A percentile compares a stretch with the other conserved stretches of the same genome.
These are phyloP conservation scores for Salvia splendens DNA, from an alignment of 257 asterid species.

Conservation along the genomic window DNA sequence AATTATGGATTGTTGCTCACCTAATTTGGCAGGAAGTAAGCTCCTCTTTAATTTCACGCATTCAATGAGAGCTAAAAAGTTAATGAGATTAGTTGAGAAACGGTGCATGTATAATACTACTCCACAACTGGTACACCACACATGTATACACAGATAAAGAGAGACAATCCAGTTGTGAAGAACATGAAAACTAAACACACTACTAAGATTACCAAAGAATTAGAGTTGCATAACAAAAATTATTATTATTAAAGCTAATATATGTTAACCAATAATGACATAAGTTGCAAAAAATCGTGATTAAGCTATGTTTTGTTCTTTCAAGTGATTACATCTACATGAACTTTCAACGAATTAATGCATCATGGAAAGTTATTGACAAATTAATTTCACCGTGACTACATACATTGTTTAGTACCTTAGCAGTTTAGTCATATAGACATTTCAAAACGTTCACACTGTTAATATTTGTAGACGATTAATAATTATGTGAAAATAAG, in stretches of 20 bases:
- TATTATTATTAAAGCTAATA: not conserved
- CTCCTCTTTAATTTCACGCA: conserved; percentile 46
- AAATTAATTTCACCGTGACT: too few species aligned
- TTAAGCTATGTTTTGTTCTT: not conserved
- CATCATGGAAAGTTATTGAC: too few species aligned
- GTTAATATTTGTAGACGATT: too few species aligned
- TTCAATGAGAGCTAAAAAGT: conserved; percentile 44
- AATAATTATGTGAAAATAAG: too few species aligned
- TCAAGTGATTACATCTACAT: too few species aligned
- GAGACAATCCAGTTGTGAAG: too few species aligned
- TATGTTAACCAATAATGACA: not conserved
- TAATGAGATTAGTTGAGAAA: conserved; percentile 53
- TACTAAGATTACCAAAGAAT: too few species aligned
- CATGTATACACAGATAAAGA: not conserved
- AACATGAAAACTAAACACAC: not conserved
- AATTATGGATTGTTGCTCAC: conserved; percentile 40
- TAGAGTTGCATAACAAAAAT: too few species aligned
- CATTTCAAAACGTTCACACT: too few species aligned
- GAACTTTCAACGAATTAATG: too few species aligned
- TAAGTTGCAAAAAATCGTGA: not conserved
- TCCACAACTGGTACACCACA: not conserved
- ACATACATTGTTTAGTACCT: too few species aligned
- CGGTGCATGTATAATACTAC: conserved; percentile 13
- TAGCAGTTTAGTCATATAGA: too few species aligned
- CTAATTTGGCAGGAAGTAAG: conserved; percentile 54